Base-by-base conservation (phyloP, 768 basidiomycete species). In the Boletus vermiculosoides region DNA sequence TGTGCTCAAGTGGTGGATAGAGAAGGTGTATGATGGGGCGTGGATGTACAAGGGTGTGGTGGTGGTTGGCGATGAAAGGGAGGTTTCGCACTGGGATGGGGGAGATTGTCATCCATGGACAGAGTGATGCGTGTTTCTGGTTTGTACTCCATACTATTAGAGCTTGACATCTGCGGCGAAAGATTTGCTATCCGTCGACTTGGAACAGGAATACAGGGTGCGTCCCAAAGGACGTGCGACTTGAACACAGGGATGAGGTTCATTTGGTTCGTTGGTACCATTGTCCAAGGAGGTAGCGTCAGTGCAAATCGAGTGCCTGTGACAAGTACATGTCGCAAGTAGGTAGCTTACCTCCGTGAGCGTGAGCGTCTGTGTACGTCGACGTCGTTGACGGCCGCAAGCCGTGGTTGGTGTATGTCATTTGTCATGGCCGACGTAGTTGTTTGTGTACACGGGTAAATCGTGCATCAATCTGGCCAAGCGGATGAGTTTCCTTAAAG, bases 1-100 rank as follows among this genome's bases (percentile, higher is more conserved):
- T 36, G 56, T 71, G 41, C 70, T 79, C 49, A 60, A 59, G 58
- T 78, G 78, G 78, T 78, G 75, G 72, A 74, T 78, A 46, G 67
- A 70, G 62, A 69, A 61, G 49, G 59, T 70, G 48, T 76, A 69
- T 30, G 65, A 68, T 52, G 77, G 72, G 12, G 74, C 73, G 49
- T 71, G 73, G 70, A 74, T 76, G 75, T 67, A 74, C 30, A 58
- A 71, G 11, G 65, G 60, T 44, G 66, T 72, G 48, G 65, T 73
- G 59, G 65, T 78, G n/a, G 64, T 78, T 3, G 77, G 77, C 1
- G 71, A 73, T 54, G 40, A 60, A 3, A 65, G 22, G 25, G 23
- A 22, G 1, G 52, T 72, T 16, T 63, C n/a, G 56, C 11, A 28
- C 5, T 68, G 66, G 64, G 66, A 66, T 9, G 66, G 66, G 10